A percentile compares a stretch with the other conserved stretches of the same genome.
Evolutionary conservation across 2,329 filamentous ascomycete genomes (phyloP).

Genomic region (Exophiala mesophila): DNA sequence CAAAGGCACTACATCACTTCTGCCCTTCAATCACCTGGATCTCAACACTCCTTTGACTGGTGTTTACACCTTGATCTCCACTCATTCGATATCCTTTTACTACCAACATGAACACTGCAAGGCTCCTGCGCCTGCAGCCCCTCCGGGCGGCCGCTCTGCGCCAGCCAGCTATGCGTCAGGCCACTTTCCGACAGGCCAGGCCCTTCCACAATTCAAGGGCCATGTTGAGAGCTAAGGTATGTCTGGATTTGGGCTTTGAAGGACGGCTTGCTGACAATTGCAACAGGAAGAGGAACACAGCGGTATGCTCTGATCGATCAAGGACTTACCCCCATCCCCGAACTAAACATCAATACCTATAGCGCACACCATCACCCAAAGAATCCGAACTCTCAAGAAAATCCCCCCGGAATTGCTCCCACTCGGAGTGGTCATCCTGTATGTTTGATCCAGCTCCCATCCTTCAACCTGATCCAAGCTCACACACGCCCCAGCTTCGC

Average conservation of each 20-base stretch:
- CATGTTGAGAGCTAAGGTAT: conserved; percentile 24
- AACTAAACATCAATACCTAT: conserved; percentile 26
- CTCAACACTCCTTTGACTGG: conserved; percentile 1
- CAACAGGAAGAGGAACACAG: conserved; percentile 60
- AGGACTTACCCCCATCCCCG: not conserved
- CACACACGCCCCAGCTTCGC: conserved; percentile 48
- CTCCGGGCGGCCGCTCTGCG: conserved; percentile 24
- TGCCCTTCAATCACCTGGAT: not conserved
- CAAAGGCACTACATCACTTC: conserved; percentile 13
- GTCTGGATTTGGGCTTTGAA: conserved; percentile 1
- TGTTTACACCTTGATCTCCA: conserved; percentile 14
- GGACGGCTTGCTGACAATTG: conserved; percentile 1
- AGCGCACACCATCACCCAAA: conserved; percentile 97
- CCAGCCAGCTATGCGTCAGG: conserved; percentile 22
- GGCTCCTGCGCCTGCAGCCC: conserved; percentile 24
- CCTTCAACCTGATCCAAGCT: conserved; percentile 1
- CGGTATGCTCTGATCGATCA: conserved; percentile 43
- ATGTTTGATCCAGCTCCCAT: conserved; percentile 41
- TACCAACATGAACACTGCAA: conserved; percentile 20
- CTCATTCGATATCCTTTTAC: conserved; percentile 11
- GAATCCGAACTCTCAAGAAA: conserved; percentile 80
- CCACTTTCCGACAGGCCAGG: conserved; percentile 21
- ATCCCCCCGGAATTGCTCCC: conserved; percentile 92
- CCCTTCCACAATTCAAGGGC: conserved; percentile 23
- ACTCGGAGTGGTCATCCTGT: conserved; percentile 82